A percentile compares a stretch with the other conserved stretches of the same genome.
Conservation (phyloP, 495 filamentous ascomycete species). For the Trichoderma asperelloides region DNA sequence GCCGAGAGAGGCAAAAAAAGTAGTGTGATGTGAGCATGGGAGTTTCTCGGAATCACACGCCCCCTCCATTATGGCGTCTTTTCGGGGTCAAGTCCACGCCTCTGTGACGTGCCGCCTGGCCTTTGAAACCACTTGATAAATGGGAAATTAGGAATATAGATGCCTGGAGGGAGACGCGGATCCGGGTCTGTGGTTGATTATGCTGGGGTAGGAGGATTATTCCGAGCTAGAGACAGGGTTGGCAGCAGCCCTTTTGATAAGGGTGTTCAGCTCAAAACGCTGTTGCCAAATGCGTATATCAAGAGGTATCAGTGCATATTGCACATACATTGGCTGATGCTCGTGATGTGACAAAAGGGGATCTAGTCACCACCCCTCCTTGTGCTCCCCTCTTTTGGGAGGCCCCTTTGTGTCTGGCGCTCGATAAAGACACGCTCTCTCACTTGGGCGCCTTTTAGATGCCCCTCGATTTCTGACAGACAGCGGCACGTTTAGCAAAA, state of each 20-base stretch:
- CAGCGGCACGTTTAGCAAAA: background rate
- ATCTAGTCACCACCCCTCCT: background rate
- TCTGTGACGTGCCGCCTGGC: background rate
- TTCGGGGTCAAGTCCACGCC: background rate
- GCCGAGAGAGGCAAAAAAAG: background rate
- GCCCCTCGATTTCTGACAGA: background rate
- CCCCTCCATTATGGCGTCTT: background rate
- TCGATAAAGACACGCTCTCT: background rate
- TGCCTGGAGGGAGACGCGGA: background rate
- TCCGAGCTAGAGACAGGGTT: background rate
- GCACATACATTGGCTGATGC: background rate
- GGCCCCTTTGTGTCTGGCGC: background rate
- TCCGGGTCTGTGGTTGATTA: background rate
- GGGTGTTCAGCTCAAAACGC: conserved; percentile 1
- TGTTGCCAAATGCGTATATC: background rate
- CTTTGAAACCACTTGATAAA: background rate
- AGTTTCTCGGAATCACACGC: background rate
- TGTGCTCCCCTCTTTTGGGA: background rate
- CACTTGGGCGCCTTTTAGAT: background rate
- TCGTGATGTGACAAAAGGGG: conserved; percentile 4
- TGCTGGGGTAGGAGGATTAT: background rate
- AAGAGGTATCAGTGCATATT: background rate
- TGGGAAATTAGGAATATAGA: background rate
- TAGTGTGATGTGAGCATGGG: background rate
- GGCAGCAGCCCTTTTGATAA: background rate